Evolutionary conservation across 345 rosid genomes (phyloP), one percentile per base, ranked within the genome.

Genomic region (Eucalyptus curtisii): DNA sequence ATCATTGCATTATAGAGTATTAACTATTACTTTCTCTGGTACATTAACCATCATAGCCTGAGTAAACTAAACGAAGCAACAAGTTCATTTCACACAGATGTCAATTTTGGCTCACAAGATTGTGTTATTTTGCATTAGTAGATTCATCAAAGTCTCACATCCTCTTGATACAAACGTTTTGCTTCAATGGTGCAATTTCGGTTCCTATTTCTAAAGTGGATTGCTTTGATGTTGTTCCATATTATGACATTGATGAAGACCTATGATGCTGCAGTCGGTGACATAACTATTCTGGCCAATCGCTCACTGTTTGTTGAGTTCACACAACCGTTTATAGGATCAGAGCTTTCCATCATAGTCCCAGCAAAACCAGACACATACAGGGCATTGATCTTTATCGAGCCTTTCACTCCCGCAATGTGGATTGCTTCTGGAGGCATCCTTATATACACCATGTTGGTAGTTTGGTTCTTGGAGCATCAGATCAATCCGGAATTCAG

Each of bases 341-440:
- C 97, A 44, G 95, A 94, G 3, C 66, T 95, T 89, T 91, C 95
- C 1, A 93, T 95, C 96, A 86, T 94, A 49, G 95, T 93, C 71
- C 93, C 90, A 6, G 89, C 85, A 0, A 87, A 91, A 89, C 52
- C 84, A 16, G 80, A 71, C 5, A 85, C 86, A 57, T 71, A 87
- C 44, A 91, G 92, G 2, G 79, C 91, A 1, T 95, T 94, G 95
- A 88, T 92, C 86, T 94, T 95, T 88, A 33, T 90, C 76, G 91
- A 91, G 88, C 96, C 97, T 27, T 94, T 94, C 92, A 92, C 94
- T n/a, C 10, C 27, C 86, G 17, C 88, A 47, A 92, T 93, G 94
- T 95, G 97, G 95, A 11, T 89, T 24, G 95, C 90, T 13, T 91
- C 93, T 9, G 95, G 90, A 52, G 88, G 59, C 48, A 49, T 92